Conservation (phyloP, 352 stramenopile genomes). For the Phytopythium aichiense region DNA sequence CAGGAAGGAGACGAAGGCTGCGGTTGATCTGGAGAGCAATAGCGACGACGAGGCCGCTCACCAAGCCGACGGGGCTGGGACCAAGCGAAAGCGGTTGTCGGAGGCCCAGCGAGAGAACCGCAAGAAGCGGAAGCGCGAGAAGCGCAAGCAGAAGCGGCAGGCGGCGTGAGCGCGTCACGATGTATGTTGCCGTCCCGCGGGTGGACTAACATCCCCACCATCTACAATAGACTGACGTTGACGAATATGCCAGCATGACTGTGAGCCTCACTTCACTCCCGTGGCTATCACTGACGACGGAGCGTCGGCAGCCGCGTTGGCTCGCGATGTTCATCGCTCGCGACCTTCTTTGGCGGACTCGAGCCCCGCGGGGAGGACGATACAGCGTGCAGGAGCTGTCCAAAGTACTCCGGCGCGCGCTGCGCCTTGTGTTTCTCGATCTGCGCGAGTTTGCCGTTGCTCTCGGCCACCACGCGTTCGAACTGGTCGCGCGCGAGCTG, state of each 20-base stretch:
- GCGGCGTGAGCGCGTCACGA: neutral
- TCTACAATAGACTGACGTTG: neutral
- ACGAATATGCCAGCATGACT: neutral
- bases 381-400: conserved; percentile 23
- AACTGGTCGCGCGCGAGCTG: conserved; percentile 35
- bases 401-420: conserved; percentile 41
- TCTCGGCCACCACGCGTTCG: conserved; percentile 36
- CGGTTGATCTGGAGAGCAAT: conserved; percentile 3
- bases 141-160: conserved; percentile 41
- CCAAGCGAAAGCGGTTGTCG: conserved; percentile 65
- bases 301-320: neutral
- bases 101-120: conserved; percentile 63
- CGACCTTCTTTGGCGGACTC: neutral
- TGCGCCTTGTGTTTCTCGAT: conserved; percentile 49
- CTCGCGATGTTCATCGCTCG: neutral
- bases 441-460: conserved; percentile 45
- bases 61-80: conserved; percentile 7
- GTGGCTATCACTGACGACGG: neutral
- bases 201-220: neutral
- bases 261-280: neutral
- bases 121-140: conserved; percentile 71
- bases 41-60: neutral
- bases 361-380: neutral
- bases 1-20: conserved; percentile 3
- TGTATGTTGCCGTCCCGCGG: neutral